Evolutionary conservation across 2,329 filamentous ascomycete species (phyloP), one percentile per base, ranked within the genome.

Genomic region (Ophiostoma sp.): DNA sequence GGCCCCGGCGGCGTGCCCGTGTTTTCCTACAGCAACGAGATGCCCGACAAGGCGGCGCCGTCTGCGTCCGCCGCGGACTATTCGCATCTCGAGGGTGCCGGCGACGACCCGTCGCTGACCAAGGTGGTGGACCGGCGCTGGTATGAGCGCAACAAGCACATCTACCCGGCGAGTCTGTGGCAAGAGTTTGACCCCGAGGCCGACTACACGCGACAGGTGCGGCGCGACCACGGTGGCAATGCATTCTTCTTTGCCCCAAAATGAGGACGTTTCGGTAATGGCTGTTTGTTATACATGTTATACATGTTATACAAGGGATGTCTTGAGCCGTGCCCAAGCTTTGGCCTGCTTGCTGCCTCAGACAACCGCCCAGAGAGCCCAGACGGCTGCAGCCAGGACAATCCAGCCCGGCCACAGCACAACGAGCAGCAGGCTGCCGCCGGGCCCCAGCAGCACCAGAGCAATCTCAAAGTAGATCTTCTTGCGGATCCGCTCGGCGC

Each of bases 111-210:
- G 0, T 86, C 86, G 3, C 80, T 91, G 73, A 98, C 94, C 3
- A 98, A 97, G 78, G 94, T 99, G 3, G 94, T 99, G 4, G 94
- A 99, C 81, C 86, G 95, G 72, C 84, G 95, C 72, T 99, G 95
- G 95, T 99, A 97, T 78, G 93, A 97, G 82, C 87, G 89, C 76
- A 97, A 98, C 79, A 99, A 98, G 80, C 95, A 99, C 79, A 98
- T 99, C 71, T 99, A 94, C 78, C 95, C 95, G 0, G 94, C 94
- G 27, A 98, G 92, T 77, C 86, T 94, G 66, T 99, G 95, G 95
- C 92, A 94, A 75, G 91, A 96, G 73, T 99, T 96, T 78, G 94
- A 97, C 74, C 90, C 93, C 0, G 92, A 92, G 72, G 92, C 91
- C 79, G 91, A 97, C 76, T 96, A 96, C 81, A 86, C 87, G 76